Evolutionary conservation across 2,329 filamentous ascomycete genomes (phyloP), one percentile per base, ranked within the genome.

Genomic region (Aspergillus sp.): DNA sequence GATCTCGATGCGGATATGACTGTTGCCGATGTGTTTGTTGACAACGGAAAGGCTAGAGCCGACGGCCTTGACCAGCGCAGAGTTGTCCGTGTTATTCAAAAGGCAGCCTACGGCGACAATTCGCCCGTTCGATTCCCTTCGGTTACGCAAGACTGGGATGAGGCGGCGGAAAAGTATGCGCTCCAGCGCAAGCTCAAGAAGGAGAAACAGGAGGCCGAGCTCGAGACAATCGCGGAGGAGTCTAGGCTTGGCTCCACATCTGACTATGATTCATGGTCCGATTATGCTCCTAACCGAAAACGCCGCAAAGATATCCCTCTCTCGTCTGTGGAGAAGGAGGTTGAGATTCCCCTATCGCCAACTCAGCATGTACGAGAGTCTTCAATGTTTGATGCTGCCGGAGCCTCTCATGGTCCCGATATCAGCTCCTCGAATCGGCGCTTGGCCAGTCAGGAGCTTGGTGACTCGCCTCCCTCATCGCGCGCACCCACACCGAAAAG

Each of bases 11-110:
- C 68, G 22, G 70, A 72, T 11, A 62, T 77, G 64, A 74, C 74
- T 0, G 76, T 77, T 22, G 74, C 74, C 2, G 74, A 78, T 57
- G 74, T 78, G 7, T 79, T 76, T 57, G 72, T 79, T 15, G 71
- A 79, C 56, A 70, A 64, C 45, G 77, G 77, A 2, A 75, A 74
- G 49, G 75, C 72, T 5, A 67, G 60, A 9, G 34, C 67, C 3
- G 76, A 78, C 47, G 73, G 73, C 7, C 65, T 68, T 34, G 77
- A 79, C 63, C 77, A 79, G 66, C 68, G 69, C 11, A 73, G 66
- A 6, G 69, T 66, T 1, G 69, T 78, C 3, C 71, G 74, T 11
- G 76, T 79, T 13, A 63, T 77, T 30, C 76, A 74, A 55, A 72
- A 69, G 19, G 73, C 75, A 8, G 53, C 68, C 4, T 17, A 25